These are phyloP conservation scores for Globisporangium barbulae DNA, from an alignment of 352 stramenopile genomes.

Conservation along the genomic window DNA sequence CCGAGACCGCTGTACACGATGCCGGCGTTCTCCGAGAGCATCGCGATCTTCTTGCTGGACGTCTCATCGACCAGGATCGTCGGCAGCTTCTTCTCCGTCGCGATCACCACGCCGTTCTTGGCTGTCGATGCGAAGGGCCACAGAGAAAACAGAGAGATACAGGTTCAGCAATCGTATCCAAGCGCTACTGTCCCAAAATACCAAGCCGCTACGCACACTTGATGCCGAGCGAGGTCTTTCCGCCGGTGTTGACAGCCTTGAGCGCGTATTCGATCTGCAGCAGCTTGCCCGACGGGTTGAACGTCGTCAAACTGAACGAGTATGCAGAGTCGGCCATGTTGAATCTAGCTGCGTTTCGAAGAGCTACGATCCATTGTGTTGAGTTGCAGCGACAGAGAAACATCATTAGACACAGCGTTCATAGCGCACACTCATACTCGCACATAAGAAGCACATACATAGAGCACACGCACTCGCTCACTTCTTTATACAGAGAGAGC, in stretches of 20 bases:
- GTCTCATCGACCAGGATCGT: constrained; percentile 95
- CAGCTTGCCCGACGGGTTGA: constrained; percentile 98
- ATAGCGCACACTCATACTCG: too few relatives aligned
- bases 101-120: constrained; percentile 99
- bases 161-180: constrained; percentile 1
- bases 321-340: constrained; percentile 96
- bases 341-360: constrained; percentile 10
- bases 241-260: constrained; percentile 96
- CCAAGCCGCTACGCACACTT: constrained; percentile 52
- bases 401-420: not conserved
- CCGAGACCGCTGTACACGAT: constrained; percentile 98
- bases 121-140: constrained; percentile 49
- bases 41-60: constrained; percentile 96
- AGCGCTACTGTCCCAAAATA: not conserved
- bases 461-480: not conserved
- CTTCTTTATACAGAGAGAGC: not conserved
- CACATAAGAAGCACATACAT: not conserved
- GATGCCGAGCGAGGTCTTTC: constrained; percentile 98
- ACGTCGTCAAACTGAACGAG: constrained; percentile 99
- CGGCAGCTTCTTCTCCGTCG: constrained; percentile 98
- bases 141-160: not conserved
- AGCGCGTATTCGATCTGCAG: constrained; percentile 99
- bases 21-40: constrained; percentile 87
- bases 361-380: not conserved
- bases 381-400: not conserved